Base-by-base conservation (phyloP, 352 stramenopile genomes). In the Globisporangium carolinianum region DNA sequence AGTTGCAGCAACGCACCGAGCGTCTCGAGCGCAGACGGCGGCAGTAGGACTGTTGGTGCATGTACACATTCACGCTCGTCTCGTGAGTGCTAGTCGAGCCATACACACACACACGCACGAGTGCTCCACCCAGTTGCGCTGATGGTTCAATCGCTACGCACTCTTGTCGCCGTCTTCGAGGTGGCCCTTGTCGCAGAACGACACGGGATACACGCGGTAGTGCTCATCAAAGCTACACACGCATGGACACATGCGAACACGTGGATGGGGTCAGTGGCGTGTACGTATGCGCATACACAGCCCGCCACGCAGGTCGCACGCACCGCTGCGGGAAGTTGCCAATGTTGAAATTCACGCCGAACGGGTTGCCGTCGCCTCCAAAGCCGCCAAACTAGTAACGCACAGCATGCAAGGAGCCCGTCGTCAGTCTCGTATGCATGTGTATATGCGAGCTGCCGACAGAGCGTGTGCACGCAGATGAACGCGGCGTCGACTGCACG, bases 21-120 rank as follows among this genome's bases (percentile, higher is more conserved):
- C 49, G 92, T 97, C 62, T 99, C 96, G 55, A 99, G 94, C 15
- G 97, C 97, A n/a, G 96, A 99, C 39, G 94, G 92, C 2, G 97
- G 97, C 47, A 99, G 68, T 35, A 99, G 68, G 65, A 99, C 85
- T 94, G 35, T 39, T 47, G 18, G 0, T 24, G 18, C 18, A 24
- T 24, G 18, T 24, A 24, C 18, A 24, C 18, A 24, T 24, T 1
- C 18, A 24, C 18, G 18, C 18, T 24, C 18, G 18, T 24, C 0
- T n/a, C 0, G 18, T 6, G 24, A 47, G 7, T 49, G 48, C 10
- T 17, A 53, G 6, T 10, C 18, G 6, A 32, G 47, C 4, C 32
- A 51, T 24, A 8, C 5, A 17, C n/a, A 45, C 32, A 9, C 32
- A 35, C 18, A 15, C 41, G 32, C 12, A 49, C 9, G 8, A 24